Percentiles rank a stretch among this genome's conserved stretches.
Evolutionary conservation across 495 filamentous ascomycete species (phyloP).

Genomic region (Daldinia caldariorum): DNA sequence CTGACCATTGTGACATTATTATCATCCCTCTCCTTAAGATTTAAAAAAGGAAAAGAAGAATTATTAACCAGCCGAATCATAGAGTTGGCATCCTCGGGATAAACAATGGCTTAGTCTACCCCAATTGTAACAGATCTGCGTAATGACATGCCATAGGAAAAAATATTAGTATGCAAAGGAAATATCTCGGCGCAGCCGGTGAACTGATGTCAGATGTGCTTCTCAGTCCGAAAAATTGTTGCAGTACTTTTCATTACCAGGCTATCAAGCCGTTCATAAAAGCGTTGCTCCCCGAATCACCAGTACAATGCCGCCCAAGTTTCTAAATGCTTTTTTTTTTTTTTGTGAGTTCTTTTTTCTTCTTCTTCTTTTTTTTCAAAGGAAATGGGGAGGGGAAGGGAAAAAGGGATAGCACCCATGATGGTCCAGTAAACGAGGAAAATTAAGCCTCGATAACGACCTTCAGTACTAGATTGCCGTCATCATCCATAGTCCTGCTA

Average conservation of each 20-base stretch:
- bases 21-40: neutral
- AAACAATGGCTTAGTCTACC: slow-evolving; percentile 11
- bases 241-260: slow-evolving; percentile 35
- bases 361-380: no score
- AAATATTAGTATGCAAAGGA: slow-evolving; percentile 5
- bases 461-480: slow-evolving; percentile 83
- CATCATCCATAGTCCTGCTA: slow-evolving; percentile 78
- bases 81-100: neutral
- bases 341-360: neutral
- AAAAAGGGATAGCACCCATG: neutral
- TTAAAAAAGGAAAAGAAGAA: neutral
- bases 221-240: slow-evolving; percentile 22
- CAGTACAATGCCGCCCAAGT: slow-evolving; percentile 23
- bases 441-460: slow-evolving; percentile 74
- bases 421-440: neutral
- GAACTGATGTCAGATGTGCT: slow-evolving; percentile 24
- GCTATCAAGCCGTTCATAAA: slow-evolving; percentile 30
- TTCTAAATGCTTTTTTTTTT: slow-evolving; percentile 26
- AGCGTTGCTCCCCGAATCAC: slow-evolving; percentile 32
- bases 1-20: slow-evolving; percentile 4
- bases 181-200: slow-evolving; percentile 20
- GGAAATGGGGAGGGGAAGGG: slow-evolving; percentile 10
- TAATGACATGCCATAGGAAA: neutral
- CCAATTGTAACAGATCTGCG: no score
- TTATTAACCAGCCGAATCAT: slow-evolving; percentile 1